These are phyloP conservation scores for Pythium utonaiense DNA, from an alignment of 352 stramenopile species.

Conservation along the genomic window DNA sequence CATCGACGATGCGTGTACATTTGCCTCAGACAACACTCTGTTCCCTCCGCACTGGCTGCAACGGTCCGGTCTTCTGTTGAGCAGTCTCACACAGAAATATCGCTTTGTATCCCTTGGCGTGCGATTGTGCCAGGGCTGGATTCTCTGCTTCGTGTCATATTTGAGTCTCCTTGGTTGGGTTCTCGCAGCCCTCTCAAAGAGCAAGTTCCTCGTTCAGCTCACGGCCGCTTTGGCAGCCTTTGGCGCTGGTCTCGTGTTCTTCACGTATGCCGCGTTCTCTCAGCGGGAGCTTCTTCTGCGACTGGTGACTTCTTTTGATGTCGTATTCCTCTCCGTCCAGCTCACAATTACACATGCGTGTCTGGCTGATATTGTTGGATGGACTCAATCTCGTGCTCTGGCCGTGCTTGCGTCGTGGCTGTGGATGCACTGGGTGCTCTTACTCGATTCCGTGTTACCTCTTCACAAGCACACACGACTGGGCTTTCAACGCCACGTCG, in stretches of 20 bases:
- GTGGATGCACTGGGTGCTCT: slow-evolving; percentile 20
- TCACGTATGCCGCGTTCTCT: not conserved
- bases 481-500: not conserved
- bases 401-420: slow-evolving; percentile 13
- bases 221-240: not conserved
- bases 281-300: slow-evolving; percentile 10
- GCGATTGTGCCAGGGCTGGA: not conserved
- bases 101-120: no score
- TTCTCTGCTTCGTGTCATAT: not conserved
- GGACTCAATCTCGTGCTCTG: not conserved
- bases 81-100: not conserved
- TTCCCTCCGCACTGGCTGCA: not conserved
- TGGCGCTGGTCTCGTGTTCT: not conserved
- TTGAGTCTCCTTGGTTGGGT: not conserved
- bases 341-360: slow-evolving; percentile 4
- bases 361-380: slow-evolving; percentile 13
- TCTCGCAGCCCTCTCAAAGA: not conserved
- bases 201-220: not conserved
- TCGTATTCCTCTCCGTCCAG: slow-evolving; percentile 18
- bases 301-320: slow-evolving; percentile 16
- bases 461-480: slow-evolving; percentile 4
- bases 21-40: not conserved
- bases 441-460: slow-evolving; percentile 13
- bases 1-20: not conserved
- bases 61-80: not conserved